phyloP scores from a whole-genome alignment of 2,329 filamentous ascomycete genomes.

The Stemphylium vesicarium region DNA sequence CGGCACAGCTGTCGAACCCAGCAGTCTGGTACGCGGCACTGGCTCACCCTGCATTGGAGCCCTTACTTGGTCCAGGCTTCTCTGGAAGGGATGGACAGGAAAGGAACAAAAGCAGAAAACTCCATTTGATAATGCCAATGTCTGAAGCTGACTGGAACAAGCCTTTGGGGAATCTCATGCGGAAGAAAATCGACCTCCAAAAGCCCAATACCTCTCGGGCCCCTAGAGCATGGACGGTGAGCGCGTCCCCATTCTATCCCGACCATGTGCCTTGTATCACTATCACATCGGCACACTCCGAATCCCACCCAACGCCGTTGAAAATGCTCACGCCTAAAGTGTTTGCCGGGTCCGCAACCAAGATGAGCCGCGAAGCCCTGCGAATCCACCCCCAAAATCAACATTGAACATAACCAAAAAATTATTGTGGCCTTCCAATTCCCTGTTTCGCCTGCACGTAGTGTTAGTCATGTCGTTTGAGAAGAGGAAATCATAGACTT shows the following conservation, averaged over 20 bases:
- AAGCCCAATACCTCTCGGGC: not conserved
- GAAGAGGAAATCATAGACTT: slow-evolving; percentile 26
- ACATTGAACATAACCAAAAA: slow-evolving; percentile 1
- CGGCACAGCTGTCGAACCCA: slow-evolving; percentile 18
- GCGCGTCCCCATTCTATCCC: slow-evolving; percentile 7
- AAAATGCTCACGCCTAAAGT: slow-evolving; percentile 20
- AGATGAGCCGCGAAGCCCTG: slow-evolving; percentile 8
- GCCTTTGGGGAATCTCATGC: slow-evolving; percentile 24
- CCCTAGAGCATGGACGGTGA: not conserved
- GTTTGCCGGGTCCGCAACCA: slow-evolving; percentile 7
- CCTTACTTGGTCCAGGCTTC: not conserved
- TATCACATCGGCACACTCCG: slow-evolving; percentile 14
- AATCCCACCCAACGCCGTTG: slow-evolving; percentile 12
- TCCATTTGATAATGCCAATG: slow-evolving; percentile 2
- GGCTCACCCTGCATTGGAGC: slow-evolving; percentile 11
- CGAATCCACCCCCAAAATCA: not conserved
- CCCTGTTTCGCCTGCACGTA: slow-evolving; percentile 48
- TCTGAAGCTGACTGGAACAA: slow-evolving; percentile 8
- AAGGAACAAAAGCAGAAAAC: slow-evolving; percentile 3
- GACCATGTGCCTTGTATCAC: slow-evolving; percentile 9
- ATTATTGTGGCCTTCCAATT: slow-evolving; percentile 38
- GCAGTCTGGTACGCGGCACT: slow-evolving; percentile 12
- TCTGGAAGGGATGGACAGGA: not conserved
- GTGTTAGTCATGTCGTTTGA: slow-evolving; percentile 17
- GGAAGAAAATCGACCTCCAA: slow-evolving; percentile 13